Percentiles rank a stretch among this genome's conserved stretches.
phyloP scores from a whole-genome alignment of 2,329 filamentous ascomycete genomes.

The Zymoseptoria passerinii region DNA sequence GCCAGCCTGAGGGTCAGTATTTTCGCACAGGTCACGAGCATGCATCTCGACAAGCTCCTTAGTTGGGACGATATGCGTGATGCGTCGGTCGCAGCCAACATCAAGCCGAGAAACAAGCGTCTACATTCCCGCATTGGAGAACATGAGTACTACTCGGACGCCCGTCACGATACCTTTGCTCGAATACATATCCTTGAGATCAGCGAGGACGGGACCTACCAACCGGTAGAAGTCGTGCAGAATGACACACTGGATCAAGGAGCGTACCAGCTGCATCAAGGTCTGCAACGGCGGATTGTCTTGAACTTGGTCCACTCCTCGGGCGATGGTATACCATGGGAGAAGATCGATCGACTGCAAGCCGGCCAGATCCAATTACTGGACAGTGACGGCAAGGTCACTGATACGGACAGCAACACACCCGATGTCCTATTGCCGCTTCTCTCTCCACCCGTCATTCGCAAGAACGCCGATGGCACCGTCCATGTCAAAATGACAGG shows the following conservation, averaged over 20 bases:
- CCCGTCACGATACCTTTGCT: conserved; percentile 86
- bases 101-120: conserved; percentile 38
- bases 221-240: conserved; percentile 87
- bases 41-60: conserved; percentile 92
- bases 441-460: conserved; percentile 67
- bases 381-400: conserved; percentile 75
- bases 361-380: conserved; percentile 76
- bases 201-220: conserved; percentile 81
- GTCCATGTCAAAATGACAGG: conserved; percentile 77
- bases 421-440: conserved; percentile 71
- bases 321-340: conserved; percentile 80
- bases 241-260: conserved; percentile 75
- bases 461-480: conserved; percentile 82
- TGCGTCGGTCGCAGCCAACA: conserved; percentile 47
- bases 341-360: conserved; percentile 66
- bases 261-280: conserved; percentile 91
- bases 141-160: conserved; percentile 85
- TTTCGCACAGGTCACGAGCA: conserved; percentile 80
- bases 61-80: conserved; percentile 99
- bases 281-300: conserved; percentile 77
- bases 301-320: conserved; percentile 88
- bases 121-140: conserved; percentile 69
- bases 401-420: conserved; percentile 59
- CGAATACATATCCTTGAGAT: conserved; percentile 85
- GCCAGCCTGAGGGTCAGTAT: conserved; percentile 78